A percentile compares a stretch with the other conserved stretches of the same genome.
Conservation (phyloP, 2,329 filamentous ascomycete species). For the Chrysoporthe austroafricana region DNA sequence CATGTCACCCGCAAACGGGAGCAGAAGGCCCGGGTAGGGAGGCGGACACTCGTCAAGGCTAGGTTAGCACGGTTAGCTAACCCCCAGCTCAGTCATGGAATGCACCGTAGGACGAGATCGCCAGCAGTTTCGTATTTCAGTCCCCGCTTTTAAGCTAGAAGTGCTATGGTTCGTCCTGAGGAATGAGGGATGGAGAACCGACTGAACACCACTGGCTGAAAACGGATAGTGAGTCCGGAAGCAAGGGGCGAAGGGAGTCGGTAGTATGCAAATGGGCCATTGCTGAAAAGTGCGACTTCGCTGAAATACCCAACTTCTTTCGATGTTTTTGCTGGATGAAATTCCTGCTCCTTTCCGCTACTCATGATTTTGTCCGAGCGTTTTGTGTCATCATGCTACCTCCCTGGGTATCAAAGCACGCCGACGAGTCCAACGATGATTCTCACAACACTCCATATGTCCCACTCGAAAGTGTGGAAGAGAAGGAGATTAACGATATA, state of each 20-base stretch:
- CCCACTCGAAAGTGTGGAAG: conserved; percentile 14
- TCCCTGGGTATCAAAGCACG: not conserved
- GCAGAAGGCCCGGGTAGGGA: not conserved
- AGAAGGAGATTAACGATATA: conserved; percentile 5
- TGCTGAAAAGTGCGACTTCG: not conserved
- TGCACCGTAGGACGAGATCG: not conserved
- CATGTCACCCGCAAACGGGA: not conserved
- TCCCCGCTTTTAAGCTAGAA: not conserved
- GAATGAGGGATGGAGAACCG: not conserved
- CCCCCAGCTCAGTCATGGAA: conserved; percentile 1
- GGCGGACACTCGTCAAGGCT: not conserved
- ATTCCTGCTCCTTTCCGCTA: not conserved
- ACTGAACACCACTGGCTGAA: not conserved
- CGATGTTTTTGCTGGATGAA: not conserved
- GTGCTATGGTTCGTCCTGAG: not conserved
- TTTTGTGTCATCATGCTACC: not conserved
- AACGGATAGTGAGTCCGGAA: not conserved
- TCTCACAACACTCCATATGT: conserved; percentile 9
- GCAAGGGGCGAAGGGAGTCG: not conserved
- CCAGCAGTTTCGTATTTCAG: not conserved
- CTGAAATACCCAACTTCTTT: not conserved
- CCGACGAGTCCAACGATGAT: conserved; percentile 1
- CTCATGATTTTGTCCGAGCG: not conserved
- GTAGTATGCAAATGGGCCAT: not conserved
- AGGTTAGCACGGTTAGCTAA: not conserved